Evolutionary conservation across 441 rosid species (phyloP), one percentile per base, ranked within the genome.

Genomic region (Kokia cookei): DNA sequence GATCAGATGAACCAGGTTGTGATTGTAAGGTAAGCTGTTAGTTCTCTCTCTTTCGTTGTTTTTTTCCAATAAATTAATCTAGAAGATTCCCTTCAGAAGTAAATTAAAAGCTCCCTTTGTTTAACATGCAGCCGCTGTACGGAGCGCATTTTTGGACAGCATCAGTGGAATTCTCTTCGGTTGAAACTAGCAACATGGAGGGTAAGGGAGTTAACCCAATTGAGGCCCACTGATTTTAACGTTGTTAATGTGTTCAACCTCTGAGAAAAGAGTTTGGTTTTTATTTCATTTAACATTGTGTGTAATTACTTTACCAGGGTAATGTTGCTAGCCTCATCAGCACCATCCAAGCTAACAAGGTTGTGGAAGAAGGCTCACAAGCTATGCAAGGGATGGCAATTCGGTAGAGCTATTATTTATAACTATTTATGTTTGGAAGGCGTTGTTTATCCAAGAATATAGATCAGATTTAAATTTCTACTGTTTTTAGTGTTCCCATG

Each of bases 1-100:
- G 98, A 96, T 81, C 98, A 96, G 86, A 88, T 94, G 98, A 94
- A 94, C 86, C 86, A 89, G 86, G 89, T 82, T 74, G 87, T 91
- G 69, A 77, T 91, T 77, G 95, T 94, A 82, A 89, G 96, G 99
- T 85, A 82, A 47, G 73, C 62, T 66, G 10, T 19, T 40, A 11
- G 19, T 24, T 64, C 68, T 50, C 42, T 54, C 29, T 73, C 50
- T 27, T 62, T 54, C 24, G 64, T 19, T 50, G 48, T 11, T 35
- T 47, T 13, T 53, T 61, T 19, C 51, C 35, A 54, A 35, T 6
- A 55, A 12, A 37, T 69, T 69, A 32, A 55, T 35, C 32, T 37
- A 57, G 50, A 37, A 54, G n/a, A 22, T 54, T 3, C 13, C 47
- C 17, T 10, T 45, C 48, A 57, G 29, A 57, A 57, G 11, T 27